A percentile compares a stretch with the other conserved stretches of the same genome.
Evolutionary conservation across 108 stramenopile genomes (phyloP).

Genomic region (Nitzschia inconspicua): DNA sequence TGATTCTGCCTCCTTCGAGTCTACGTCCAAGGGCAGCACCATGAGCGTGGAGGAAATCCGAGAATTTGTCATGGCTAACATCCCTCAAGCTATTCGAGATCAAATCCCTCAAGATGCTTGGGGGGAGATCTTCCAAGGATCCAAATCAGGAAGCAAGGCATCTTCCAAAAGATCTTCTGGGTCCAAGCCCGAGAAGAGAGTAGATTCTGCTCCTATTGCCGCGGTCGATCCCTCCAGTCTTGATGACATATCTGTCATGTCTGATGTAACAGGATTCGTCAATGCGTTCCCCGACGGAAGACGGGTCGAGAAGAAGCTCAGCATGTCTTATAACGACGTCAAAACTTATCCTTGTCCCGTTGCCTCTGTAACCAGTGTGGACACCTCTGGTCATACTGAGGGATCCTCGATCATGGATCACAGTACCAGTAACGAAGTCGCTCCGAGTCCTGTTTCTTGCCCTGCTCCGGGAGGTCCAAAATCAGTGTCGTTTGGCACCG

Average conservation of each 20-base stretch:
- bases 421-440: too few relatives aligned
- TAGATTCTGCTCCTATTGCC: neutral
- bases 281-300: constrained; percentile 21
- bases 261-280: constrained; percentile 10
- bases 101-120: constrained; percentile 27
- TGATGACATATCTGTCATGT: constrained; percentile 7
- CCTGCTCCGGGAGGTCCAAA: too few relatives aligned
- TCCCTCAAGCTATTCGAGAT: constrained; percentile 13
- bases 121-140: constrained; percentile 13
- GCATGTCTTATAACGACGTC: too few relatives aligned
- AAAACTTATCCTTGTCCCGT: too few relatives aligned
- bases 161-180: neutral
- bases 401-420: too few relatives aligned
- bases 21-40: too few relatives aligned
- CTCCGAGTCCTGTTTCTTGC: too few relatives aligned
- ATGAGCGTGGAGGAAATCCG: constrained; percentile 25
- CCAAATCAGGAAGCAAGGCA: neutral
- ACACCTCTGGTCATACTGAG: too few relatives aligned
- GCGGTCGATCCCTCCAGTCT: neutral
- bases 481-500: constrained; percentile 33
- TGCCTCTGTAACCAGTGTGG: too few relatives aligned
- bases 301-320: constrained; percentile 6
- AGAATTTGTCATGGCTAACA: constrained; percentile 16
- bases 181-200: too few relatives aligned
- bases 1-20: neutral